Evolutionary conservation across 805 yeast species (phyloP).

Genomic region (Maudiozyma pseudohumilis): DNA sequence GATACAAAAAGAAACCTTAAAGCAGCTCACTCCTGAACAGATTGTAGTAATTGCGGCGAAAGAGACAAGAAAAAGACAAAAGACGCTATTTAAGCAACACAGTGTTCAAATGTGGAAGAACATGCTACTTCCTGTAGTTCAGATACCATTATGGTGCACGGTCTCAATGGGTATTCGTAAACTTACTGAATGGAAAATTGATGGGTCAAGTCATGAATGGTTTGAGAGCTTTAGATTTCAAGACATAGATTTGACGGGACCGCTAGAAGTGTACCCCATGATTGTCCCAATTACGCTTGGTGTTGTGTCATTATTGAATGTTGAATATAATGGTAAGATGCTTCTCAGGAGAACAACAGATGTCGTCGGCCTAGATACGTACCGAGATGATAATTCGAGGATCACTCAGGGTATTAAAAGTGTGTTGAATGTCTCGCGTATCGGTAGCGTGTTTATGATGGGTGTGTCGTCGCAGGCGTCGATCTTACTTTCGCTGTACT

Average conservation of each 20-base stretch:
- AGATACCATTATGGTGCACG: constrained; percentile 79
- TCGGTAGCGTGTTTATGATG: constrained; percentile 72
- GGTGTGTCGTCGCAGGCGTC: constrained; percentile 84
- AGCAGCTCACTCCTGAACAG: constrained; percentile 58
- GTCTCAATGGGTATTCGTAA: constrained; percentile 68
- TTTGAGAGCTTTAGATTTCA: constrained; percentile 34
- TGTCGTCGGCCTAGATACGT: constrained; percentile 15
- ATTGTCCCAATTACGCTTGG: constrained; percentile 70
- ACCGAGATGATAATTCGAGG: constrained; percentile 15
- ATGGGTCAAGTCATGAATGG: constrained; percentile 25
- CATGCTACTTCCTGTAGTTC: constrained; percentile 63
- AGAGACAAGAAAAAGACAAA: constrained; percentile 70
- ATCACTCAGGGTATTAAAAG: constrained; percentile 30
- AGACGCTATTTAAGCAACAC: constrained; percentile 52
- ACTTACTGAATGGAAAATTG: constrained; percentile 47
- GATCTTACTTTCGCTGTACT: constrained; percentile 68
- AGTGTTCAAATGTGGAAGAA: constrained; percentile 77
- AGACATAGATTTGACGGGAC: constrained; percentile 42
- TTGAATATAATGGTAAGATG: constrained; percentile 74
- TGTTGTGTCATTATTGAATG: constrained; percentile 57
- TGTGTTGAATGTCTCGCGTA: constrained; percentile 58
- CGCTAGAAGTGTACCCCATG: constrained; percentile 53
- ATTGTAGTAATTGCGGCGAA: constrained; percentile 63
- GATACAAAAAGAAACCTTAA: constrained; percentile 13
- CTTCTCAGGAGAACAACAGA: constrained; percentile 21